Evolutionary conservation across 2,329 filamentous ascomycete species (phyloP).

Genomic region (Aspergillus persii): DNA sequence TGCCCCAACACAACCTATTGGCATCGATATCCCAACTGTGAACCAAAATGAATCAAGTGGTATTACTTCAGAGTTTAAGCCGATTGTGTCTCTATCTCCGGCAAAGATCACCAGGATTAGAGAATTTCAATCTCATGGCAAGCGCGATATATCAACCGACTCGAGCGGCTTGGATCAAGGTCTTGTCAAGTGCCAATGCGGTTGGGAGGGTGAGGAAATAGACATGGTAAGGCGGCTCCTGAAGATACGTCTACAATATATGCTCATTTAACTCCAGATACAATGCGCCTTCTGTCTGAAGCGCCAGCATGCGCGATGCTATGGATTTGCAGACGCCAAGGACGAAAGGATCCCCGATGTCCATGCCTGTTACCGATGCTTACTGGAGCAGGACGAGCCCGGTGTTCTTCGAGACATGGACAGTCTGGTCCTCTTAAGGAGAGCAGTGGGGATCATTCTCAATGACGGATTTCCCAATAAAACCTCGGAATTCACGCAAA

Average conservation of each 20-base stretch:
- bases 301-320: slow-evolving; percentile 49
- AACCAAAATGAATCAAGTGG: not conserved
- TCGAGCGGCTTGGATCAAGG: not conserved
- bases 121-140: slow-evolving; percentile 7
- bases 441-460: slow-evolving; percentile 28
- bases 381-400: slow-evolving; percentile 33
- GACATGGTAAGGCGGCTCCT: slow-evolving; percentile 39
- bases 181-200: slow-evolving; percentile 43
- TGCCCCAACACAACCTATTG: slow-evolving; percentile 29
- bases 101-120: slow-evolving; percentile 18
- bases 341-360: slow-evolving; percentile 40
- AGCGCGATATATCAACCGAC: not conserved
- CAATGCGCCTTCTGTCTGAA: slow-evolving; percentile 45
- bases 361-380: slow-evolving; percentile 49
- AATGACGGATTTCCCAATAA: slow-evolving; percentile 29
- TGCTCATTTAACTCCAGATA: slow-evolving; percentile 29
- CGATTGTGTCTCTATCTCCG: slow-evolving; percentile 13
- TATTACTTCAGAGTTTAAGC: not conserved
- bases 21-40: slow-evolving; percentile 2
- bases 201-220: slow-evolving; percentile 36
- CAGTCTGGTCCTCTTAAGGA: slow-evolving; percentile 27
- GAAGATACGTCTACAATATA: slow-evolving; percentile 14
- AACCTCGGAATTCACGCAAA: slow-evolving; percentile 27
- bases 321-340: slow-evolving; percentile 40
- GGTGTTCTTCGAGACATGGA: slow-evolving; percentile 26